Percentiles rank a stretch among this genome's conserved stretches.
Conservation (phyloP, 768 basidiomycete species). For the Porpolomopsis calyptriformis region DNA sequence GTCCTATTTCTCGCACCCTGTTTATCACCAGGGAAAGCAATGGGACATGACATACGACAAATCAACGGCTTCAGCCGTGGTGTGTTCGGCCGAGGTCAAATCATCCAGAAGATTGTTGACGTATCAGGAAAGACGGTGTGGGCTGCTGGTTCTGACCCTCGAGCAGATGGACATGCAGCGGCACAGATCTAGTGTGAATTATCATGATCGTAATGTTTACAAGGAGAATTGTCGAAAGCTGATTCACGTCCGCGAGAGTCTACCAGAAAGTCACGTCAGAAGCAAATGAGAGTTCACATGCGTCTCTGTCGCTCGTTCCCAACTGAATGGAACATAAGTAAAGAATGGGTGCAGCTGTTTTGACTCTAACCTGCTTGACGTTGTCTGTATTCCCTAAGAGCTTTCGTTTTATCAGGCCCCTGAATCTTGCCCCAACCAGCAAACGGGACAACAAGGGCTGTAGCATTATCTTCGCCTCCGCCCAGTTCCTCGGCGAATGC, state of each 20-base stretch:
- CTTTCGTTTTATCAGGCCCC: slow-evolving; percentile 75
- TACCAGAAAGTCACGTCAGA: neutral
- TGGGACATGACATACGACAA: slow-evolving; percentile 78
- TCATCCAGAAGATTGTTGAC: slow-evolving; percentile 73
- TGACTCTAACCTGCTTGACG: slow-evolving; percentile 44
- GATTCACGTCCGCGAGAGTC: neutral
- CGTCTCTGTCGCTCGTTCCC: slow-evolving; percentile 58
- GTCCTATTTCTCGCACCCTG: neutral
- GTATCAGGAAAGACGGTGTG: slow-evolving; percentile 67
- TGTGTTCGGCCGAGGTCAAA: slow-evolving; percentile 76
- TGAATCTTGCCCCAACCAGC: slow-evolving; percentile 80
- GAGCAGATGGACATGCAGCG: slow-evolving; percentile 81
- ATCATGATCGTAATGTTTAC: neutral
- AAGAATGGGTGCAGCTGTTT: neutral
- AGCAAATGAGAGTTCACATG: slow-evolving; percentile 33
- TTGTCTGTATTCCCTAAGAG: slow-evolving; percentile 70
- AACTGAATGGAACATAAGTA: slow-evolving; percentile 24
- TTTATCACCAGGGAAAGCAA: slow-evolving; percentile 35
- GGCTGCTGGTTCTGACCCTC: slow-evolving; percentile 88
- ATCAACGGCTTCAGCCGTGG: slow-evolving; percentile 50
- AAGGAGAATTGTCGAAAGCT: neutral
- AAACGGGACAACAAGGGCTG: slow-evolving; percentile 82
- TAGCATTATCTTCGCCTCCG: slow-evolving; percentile 78
- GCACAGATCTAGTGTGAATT: slow-evolving; percentile 54
- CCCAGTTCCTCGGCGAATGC: slow-evolving; percentile 80